Base-by-base conservation (phyloP, 208 protist species). In the Porcisia deanei region DNA sequence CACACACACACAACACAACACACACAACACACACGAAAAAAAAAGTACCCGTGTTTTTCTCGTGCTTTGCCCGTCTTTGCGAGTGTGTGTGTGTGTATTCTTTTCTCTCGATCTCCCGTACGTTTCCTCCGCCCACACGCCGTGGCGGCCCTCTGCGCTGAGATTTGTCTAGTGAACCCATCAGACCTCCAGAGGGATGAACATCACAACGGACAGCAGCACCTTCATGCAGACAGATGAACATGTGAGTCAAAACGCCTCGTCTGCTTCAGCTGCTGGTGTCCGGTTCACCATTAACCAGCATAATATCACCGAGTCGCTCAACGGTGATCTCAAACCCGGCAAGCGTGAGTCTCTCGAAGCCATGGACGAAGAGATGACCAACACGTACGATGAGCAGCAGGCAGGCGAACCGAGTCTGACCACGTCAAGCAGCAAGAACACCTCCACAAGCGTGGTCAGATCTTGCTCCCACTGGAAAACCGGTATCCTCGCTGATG, bases 291-390 rank as follows among this genome's bases (percentile, higher is more conserved):
- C 25, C 57, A 43, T 14, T 52, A n/a, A 64, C 39, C 34, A 25
- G 45, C 25, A 66, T 8, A 68, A 5, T 39, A 22, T 6, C 7
- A 8, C 34, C 8, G 16, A 20, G 43, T 37, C 34, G 39, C 30
- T 67, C 41, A 20, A 49, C 18, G 41, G 22, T 2, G 16, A 73
- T 71, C 37, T n/a, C 65, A 34, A 63, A n/a, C 34, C 18, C 12
- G 67, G 41, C 53, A 10, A 72, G 12, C 79, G 83, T 45, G 83
- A 84, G 49, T 57, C 79, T 5, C 76, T 87, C 47, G 71, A 84
- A 47, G 83, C 83, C n/a, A 79, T 65, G 22, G 83, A 87, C 43
- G 83, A 87, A 41, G 76, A 79, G 25, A 82, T 72, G 14, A 81
- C 82, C 3, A 81, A 86, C 65, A 75, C 82, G 12, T 80, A 81